Conservation (phyloP, 75 land plant genomes). For the Pinus albicaulis region DNA sequence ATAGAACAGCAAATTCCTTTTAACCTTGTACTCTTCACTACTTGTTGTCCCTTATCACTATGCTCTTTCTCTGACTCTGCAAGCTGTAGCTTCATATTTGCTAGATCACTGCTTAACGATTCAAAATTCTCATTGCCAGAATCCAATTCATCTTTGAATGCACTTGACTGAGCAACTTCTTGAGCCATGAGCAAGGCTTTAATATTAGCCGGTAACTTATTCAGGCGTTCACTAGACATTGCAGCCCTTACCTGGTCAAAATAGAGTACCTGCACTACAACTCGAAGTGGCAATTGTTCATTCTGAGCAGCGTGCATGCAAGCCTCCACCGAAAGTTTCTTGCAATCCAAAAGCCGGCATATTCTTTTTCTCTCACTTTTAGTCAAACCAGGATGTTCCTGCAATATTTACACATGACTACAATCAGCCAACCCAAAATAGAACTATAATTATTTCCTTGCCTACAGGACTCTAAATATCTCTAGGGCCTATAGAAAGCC, state of each 20-base stretch:
- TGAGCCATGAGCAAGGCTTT: constrained; percentile 59
- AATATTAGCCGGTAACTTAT: constrained; percentile 64
- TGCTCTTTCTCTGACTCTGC: constrained; percentile 60
- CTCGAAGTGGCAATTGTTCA: constrained; percentile 61
- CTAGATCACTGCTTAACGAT: constrained; percentile 18
- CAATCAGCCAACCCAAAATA: neutral
- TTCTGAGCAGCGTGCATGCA: constrained; percentile 85
- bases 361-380: constrained; percentile 62
- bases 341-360: constrained; percentile 71
- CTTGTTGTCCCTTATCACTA: constrained; percentile 11
- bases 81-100: constrained; percentile 59
- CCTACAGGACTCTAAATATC: neutral
- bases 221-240: constrained; percentile 38
- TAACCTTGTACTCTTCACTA: constrained; percentile 32
- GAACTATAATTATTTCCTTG: neutral
- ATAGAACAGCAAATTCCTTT: constrained; percentile 35
- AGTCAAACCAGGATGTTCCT: constrained; percentile 65
- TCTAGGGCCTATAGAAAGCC: too few species aligned
- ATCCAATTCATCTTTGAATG: constrained; percentile 57
- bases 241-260: constrained; percentile 80
- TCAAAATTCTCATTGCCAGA: constrained; percentile 59
- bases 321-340: constrained; percentile 75
- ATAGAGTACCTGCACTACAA: constrained; percentile 80
- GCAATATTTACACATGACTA: neutral
- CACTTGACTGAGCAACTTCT: constrained; percentile 14